phyloP scores from a whole-genome alignment of 2,329 filamentous ascomycete genomes.

The Arthrobotrys sphaeroides region DNA sequence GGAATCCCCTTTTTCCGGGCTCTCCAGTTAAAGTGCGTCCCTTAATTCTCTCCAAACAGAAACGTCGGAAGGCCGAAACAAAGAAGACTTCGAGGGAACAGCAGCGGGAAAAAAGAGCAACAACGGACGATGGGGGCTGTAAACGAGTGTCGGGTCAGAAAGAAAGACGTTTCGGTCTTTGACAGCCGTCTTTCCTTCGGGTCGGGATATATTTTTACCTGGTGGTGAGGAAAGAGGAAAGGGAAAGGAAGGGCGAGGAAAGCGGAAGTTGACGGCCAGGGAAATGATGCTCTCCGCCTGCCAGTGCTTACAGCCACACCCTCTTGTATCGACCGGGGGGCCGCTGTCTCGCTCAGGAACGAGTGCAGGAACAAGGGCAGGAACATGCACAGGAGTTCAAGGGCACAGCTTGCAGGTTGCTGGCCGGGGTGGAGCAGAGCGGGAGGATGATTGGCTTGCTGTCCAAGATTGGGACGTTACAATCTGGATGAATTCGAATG shows the following conservation, averaged over 20 bases:
- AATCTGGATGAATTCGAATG: slow-evolving; percentile 47
- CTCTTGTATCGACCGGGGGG: slow-evolving; percentile 29
- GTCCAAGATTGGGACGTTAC: slow-evolving; percentile 24
- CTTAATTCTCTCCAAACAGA: slow-evolving; percentile 17
- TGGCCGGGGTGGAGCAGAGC: slow-evolving; percentile 16
- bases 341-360: slow-evolving; percentile 38
- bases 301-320: slow-evolving; percentile 46
- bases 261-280: slow-evolving; percentile 43
- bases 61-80: slow-evolving; percentile 14
- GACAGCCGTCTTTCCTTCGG: slow-evolving; percentile 41
- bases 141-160: slow-evolving; percentile 50
- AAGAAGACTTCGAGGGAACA: slow-evolving; percentile 23
- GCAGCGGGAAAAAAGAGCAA: background rate
- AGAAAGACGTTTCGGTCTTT: slow-evolving; percentile 32
- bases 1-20: slow-evolving; percentile 41
- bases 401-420: background rate
- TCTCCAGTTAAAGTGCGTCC: background rate
- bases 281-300: slow-evolving; percentile 46
- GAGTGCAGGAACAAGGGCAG: slow-evolving; percentile 25
- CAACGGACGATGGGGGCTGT: background rate
- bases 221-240: slow-evolving; percentile 45
- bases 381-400: slow-evolving; percentile 44
- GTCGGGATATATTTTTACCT: slow-evolving; percentile 32
- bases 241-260: slow-evolving; percentile 33
- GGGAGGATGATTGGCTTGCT: slow-evolving; percentile 50